Evolutionary conservation across 176 grass and related monocot species (phyloP).

Genomic region (Rhynchospora pubera): DNA sequence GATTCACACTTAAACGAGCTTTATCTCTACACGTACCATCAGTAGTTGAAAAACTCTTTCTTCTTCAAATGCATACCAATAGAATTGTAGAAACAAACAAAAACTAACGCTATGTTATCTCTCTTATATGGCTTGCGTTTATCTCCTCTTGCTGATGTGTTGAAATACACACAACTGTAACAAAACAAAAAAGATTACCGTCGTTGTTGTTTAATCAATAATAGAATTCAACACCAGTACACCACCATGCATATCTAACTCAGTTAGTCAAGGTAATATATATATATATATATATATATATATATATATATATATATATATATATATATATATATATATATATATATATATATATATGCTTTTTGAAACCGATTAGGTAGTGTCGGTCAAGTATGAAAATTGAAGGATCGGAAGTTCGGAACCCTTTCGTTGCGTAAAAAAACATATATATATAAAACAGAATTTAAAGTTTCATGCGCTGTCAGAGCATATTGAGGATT

Average conservation of each 20-base stretch:
- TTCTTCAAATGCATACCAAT: not conserved
- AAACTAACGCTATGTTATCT: not conserved
- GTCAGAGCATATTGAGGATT: not conserved
- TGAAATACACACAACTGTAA: not conserved
- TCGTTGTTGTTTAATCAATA: not conserved
- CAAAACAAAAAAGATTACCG: not conserved
- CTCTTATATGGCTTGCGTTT: not conserved
- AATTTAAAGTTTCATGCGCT: not conserved
- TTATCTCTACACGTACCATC: constrained; percentile 7
- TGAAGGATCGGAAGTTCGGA: no score
- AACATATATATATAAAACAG: no score
- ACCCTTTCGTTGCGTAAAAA: no score
- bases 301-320: no score
- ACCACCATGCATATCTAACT: no score
- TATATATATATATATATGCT: no score
- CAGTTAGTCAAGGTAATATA: no score
- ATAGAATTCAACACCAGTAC: not conserved
- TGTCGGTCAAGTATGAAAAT: no score
- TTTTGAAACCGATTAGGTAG: no score
- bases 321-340: no score
- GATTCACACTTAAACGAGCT: not conserved
- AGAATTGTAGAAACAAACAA: not conserved
- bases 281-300: no score
- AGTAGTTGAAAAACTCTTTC: not conserved
- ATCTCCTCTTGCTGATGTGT: not conserved